These are phyloP conservation scores for Protea cynaroides DNA, from an alignment of 164 flowering plant species.

Conservation along the genomic window DNA sequence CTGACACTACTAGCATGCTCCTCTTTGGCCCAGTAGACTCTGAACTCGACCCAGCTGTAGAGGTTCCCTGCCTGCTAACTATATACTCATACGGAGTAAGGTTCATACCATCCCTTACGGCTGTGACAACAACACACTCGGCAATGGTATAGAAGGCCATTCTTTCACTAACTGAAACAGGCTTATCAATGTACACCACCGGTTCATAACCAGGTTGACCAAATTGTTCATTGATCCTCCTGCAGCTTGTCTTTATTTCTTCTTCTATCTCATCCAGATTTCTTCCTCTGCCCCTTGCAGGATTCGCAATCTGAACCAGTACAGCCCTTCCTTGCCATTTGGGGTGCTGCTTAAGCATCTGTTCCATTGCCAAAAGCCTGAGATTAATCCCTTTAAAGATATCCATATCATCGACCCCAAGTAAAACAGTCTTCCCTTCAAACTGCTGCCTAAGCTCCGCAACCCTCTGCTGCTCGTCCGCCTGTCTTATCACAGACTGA, in stretches of 20 bases:
- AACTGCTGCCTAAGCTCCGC: constrained; percentile 61
- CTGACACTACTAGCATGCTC: constrained; percentile 79
- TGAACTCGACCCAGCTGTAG: constrained; percentile 28
- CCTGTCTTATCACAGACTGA: constrained; percentile 48
- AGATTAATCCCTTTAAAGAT: constrained; percentile 72
- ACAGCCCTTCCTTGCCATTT: constrained; percentile 76
- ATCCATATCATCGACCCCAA: constrained; percentile 83
- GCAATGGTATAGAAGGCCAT: constrained; percentile 64
- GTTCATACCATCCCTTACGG: constrained; percentile 85
- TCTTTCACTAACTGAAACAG: constrained; percentile 54
- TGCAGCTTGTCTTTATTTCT: constrained; percentile 45
- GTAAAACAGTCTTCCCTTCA: constrained; percentile 64
- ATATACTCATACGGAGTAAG: constrained; percentile 75
- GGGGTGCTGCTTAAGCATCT: constrained; percentile 55
- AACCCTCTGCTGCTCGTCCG: constrained; percentile 60
- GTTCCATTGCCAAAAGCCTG: constrained; percentile 78
- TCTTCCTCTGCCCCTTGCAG: constrained; percentile 68
- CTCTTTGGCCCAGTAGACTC: constrained; percentile 38
- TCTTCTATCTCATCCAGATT: constrained; percentile 55
- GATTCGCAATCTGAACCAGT: constrained; percentile 66
- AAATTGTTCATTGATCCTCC: constrained; percentile 50
- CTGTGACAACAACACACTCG: constrained; percentile 74
- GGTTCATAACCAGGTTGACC: constrained; percentile 61
- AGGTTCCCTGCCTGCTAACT: constrained; percentile 52
- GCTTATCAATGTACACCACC: constrained; percentile 50